phyloP scores from a whole-genome alignment of 768 basidiomycete genomes.

The Trametes cubensis region DNA sequence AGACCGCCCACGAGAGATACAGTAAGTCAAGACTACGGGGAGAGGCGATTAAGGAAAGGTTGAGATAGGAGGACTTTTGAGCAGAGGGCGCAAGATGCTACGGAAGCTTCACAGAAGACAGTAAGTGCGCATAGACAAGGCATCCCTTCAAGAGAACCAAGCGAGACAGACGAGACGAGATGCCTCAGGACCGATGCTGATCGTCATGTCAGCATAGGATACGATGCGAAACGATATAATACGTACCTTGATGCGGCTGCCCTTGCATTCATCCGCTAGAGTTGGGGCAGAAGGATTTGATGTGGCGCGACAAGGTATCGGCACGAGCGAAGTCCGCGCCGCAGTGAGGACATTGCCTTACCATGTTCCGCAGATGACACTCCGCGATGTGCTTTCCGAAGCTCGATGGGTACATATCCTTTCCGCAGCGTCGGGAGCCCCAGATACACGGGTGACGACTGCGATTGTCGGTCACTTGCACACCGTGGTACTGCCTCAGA shows the following conservation, averaged over 20 bases:
- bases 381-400: conserved; percentile 28
- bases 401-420: conserved; percentile 26
- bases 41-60: neutral
- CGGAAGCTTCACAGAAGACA: neutral
- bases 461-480: conserved; percentile 21
- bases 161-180: no score
- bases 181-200: neutral
- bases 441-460: conserved; percentile 14
- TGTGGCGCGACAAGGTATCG: conserved; percentile 27
- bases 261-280: conserved; percentile 3
- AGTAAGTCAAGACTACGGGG: neutral
- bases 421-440: conserved; percentile 17
- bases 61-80: no score
- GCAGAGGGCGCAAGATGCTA: neutral
- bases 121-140: neutral
- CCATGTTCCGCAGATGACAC: conserved; percentile 25
- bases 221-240: neutral
- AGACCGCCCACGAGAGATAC: conserved; percentile 1
- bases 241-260: neutral
- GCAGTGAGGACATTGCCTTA: conserved; percentile 22
- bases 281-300: conserved; percentile 27
- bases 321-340: conserved; percentile 24
- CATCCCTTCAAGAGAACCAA: no score
- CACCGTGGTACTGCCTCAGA: conserved; percentile 22
- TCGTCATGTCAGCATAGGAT: neutral